These are phyloP conservation scores for Neocucurbitaria cava DNA, from an alignment of 2,329 filamentous ascomycete genomes.

Conservation along the genomic window DNA sequence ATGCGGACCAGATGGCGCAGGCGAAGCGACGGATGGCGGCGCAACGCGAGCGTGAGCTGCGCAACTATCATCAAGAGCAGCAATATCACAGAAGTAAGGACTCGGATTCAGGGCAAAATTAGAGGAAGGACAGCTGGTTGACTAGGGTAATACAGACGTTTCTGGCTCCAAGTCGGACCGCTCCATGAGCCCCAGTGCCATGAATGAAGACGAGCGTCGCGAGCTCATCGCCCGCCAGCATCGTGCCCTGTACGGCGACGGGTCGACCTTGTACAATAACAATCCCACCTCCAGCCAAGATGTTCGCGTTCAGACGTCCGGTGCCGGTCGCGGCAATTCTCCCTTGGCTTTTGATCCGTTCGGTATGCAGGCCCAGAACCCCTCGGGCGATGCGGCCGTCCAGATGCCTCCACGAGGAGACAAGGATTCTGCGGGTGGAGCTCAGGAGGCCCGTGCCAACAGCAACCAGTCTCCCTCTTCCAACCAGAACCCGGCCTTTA, in stretches of 20 bases:
- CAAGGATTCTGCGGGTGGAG: slow-evolving; percentile 53
- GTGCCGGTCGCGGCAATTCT: slow-evolving; percentile 73
- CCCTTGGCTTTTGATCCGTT: slow-evolving; percentile 81
- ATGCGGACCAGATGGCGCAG: slow-evolving; percentile 98
- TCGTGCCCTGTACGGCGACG: slow-evolving; percentile 87
- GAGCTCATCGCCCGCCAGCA: slow-evolving; percentile 96
- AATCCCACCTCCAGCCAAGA: slow-evolving; percentile 72
- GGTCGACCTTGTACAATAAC: slow-evolving; percentile 70
- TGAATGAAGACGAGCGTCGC: slow-evolving; percentile 95
- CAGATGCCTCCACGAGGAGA: slow-evolving; percentile 58
- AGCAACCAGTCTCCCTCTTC: slow-evolving; percentile 85
- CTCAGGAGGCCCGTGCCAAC: slow-evolving; percentile 74
- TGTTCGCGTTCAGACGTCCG: slow-evolving; percentile 64
- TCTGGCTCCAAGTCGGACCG: slow-evolving; percentile 83
- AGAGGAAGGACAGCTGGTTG: slow-evolving; percentile 50
- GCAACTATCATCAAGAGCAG: slow-evolving; percentile 99
- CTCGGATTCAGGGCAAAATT: slow-evolving; percentile 74
- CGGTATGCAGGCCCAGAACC: slow-evolving; percentile 59
- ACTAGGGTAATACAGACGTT: slow-evolving; percentile 72
- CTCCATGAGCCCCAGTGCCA: slow-evolving; percentile 80
- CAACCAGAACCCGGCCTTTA: slow-evolving; percentile 60
- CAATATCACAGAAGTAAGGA: slow-evolving; percentile 99
- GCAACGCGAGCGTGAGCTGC: slow-evolving; percentile 97
- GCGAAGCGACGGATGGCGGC: slow-evolving; percentile 99
- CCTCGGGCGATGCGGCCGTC: slow-evolving; percentile 59